Conservation (phyloP, 129 eudicot species). For the Escallonia herrerae region DNA sequence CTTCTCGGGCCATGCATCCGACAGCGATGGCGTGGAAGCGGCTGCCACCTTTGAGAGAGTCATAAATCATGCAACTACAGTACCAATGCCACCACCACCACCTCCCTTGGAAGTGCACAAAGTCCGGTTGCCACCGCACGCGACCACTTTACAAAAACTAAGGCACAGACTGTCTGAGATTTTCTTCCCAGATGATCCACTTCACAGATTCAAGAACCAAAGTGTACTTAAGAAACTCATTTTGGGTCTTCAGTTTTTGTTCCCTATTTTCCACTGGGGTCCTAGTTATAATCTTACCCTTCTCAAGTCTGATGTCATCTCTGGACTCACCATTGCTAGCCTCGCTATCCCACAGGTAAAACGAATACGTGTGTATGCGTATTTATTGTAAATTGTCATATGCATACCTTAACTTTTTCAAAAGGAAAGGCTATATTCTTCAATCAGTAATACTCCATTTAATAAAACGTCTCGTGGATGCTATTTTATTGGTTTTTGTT, state of each 20-base stretch:
- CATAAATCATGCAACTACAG: not conserved
- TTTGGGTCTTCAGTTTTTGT: conserved; percentile 71
- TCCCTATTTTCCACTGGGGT: conserved; percentile 90
- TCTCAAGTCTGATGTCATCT: conserved; percentile 69
- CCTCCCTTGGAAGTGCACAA: not conserved
- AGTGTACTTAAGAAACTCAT: conserved; percentile 41
- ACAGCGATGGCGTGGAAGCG: not conserved
- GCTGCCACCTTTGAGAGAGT: not conserved
- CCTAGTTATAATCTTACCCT: conserved; percentile 64
- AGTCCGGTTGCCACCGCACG: conserved; percentile 11
- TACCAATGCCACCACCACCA: too few species aligned
- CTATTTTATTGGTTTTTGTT: too few species aligned
- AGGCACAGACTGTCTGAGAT: conserved; percentile 9
- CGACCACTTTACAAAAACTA: conserved; percentile 1
- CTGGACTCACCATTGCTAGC: conserved; percentile 97
- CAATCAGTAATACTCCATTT: too few species aligned
- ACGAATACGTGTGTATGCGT: not conserved
- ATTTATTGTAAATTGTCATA: not conserved
- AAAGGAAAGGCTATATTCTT: too few species aligned
- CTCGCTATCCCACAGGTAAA: conserved; percentile 97
- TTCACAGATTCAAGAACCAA: conserved; percentile 80
- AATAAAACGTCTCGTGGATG: too few species aligned
- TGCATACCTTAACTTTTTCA: too few species aligned
- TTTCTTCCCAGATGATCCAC: conserved; percentile 35
- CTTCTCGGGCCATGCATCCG: conserved; percentile 8